Conservation (phyloP, 2,329 filamentous ascomycete genomes). For the Colletotrichum sp. region DNA sequence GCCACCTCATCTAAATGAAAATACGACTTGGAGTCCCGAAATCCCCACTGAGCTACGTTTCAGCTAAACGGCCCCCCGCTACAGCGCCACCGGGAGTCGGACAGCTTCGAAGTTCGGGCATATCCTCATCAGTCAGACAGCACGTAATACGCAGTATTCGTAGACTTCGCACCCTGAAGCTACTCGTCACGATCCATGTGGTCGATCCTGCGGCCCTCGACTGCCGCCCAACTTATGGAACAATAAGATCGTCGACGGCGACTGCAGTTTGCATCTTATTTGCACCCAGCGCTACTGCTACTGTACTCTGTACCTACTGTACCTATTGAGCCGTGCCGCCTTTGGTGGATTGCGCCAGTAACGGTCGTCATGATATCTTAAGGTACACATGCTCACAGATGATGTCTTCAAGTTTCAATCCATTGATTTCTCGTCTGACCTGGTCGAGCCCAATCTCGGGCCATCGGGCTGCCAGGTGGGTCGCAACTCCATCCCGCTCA, state of each 20-base stretch:
- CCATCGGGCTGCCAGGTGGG: not conserved
- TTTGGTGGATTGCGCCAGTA: not conserved
- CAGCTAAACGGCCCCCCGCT: conserved; percentile 17
- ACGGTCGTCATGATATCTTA: not conserved
- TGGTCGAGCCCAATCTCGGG: not conserved
- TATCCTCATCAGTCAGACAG: not conserved
- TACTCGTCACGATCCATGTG: conserved; percentile 12
- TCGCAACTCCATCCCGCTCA: not conserved
- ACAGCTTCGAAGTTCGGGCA: not conserved
- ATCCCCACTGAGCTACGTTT: conserved; percentile 18
- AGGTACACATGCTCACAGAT: too few relatives aligned
- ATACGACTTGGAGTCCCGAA: not conserved
- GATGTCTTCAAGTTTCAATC: not conserved
- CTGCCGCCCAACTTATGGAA: not conserved
- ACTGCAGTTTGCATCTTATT: not conserved
- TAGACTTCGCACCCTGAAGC: not conserved
- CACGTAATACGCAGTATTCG: too few relatives aligned
- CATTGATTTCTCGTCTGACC: not conserved
- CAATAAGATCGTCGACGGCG: not conserved
- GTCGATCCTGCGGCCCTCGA: conserved; percentile 12
- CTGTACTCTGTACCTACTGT: too few relatives aligned
- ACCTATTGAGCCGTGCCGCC: not conserved
- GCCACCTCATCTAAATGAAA: conserved; percentile 9
- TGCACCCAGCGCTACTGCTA: too few relatives aligned
- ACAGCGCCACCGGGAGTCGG: conserved; percentile 7